phyloP scores from a whole-genome alignment of 257 asterid species.

The Cruciata laevipes region DNA sequence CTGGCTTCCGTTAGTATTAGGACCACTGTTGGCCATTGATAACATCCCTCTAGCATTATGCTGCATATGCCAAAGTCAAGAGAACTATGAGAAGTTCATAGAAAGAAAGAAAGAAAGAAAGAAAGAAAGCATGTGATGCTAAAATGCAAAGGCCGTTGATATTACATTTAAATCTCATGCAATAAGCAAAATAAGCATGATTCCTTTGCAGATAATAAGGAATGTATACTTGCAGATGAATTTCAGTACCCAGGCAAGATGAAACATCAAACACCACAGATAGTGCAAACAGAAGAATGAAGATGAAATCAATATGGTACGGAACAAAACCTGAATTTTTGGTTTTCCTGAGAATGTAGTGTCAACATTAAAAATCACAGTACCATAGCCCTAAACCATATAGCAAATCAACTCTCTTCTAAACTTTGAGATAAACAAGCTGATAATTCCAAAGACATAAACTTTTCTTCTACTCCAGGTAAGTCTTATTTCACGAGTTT shows the following conservation, averaged over 20 bases:
- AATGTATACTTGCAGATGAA: neutral
- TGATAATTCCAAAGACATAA: neutral
- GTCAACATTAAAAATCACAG: neutral
- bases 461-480: neutral
- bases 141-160: neutral
- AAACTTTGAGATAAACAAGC: neutral
- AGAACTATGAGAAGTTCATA: neutral
- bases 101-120: neutral
- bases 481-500: neutral
- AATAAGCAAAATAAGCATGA: neutral
- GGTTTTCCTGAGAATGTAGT: neutral
- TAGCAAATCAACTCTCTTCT: neutral
- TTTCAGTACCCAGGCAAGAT: neutral
- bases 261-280: neutral
- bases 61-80: conserved; percentile 28
- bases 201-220: neutral
- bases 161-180: neutral
- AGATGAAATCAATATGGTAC: neutral
- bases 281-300: neutral
- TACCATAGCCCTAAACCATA: neutral
- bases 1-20: conserved; percentile 97
- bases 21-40: conserved; percentile 94
- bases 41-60: conserved; percentile 96
- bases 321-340: neutral
- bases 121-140: too few species aligned